Conservation (phyloP, 345 rosid species). For the Sisymbrium irio region DNA sequence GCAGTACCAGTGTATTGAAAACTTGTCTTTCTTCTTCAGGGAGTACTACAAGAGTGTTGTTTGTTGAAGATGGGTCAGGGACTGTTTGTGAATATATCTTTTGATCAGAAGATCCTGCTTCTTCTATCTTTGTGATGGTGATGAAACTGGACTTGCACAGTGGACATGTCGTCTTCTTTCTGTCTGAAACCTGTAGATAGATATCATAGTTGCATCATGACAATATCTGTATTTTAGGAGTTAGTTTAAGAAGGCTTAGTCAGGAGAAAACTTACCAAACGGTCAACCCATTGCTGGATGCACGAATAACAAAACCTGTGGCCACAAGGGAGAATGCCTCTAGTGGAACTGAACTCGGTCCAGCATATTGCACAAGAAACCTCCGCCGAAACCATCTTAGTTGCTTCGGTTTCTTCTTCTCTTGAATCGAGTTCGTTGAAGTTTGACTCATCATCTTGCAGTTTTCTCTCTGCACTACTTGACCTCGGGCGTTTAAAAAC, state of each 20-base stretch:
- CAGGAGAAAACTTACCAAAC: constrained; percentile 45
- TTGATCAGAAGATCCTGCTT: constrained; percentile 74
- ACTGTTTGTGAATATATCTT: constrained; percentile 88
- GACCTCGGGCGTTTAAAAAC: constrained; percentile 34
- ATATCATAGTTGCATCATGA: not conserved
- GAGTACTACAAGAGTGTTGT: constrained; percentile 42
- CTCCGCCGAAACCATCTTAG: constrained; percentile 40
- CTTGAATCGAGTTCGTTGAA: constrained; percentile 24
- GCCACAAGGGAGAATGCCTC: constrained; percentile 89
- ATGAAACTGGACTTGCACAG: constrained; percentile 72
- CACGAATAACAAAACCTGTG: constrained; percentile 95
- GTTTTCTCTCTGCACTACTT: not conserved
- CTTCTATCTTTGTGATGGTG: constrained; percentile 72
- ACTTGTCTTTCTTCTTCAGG: constrained; percentile 41
- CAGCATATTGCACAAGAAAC: constrained; percentile 90
- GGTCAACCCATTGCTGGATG: constrained; percentile 80
- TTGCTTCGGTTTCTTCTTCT: constrained; percentile 26
- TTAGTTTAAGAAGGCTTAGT: not conserved
- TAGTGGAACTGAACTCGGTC: constrained; percentile 83
- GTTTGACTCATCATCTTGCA: constrained; percentile 26
- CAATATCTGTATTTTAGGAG: constrained; percentile 18
- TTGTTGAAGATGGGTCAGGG: constrained; percentile 50
- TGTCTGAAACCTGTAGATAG: constrained; percentile 48
- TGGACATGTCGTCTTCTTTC: constrained; percentile 74
- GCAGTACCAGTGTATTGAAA: constrained; percentile 49